Percentiles rank a stretch among this genome's conserved stretches.
phyloP scores from a whole-genome alignment of 1,284 basidiomycete species.

The Cystobasidium pallidum region DNA sequence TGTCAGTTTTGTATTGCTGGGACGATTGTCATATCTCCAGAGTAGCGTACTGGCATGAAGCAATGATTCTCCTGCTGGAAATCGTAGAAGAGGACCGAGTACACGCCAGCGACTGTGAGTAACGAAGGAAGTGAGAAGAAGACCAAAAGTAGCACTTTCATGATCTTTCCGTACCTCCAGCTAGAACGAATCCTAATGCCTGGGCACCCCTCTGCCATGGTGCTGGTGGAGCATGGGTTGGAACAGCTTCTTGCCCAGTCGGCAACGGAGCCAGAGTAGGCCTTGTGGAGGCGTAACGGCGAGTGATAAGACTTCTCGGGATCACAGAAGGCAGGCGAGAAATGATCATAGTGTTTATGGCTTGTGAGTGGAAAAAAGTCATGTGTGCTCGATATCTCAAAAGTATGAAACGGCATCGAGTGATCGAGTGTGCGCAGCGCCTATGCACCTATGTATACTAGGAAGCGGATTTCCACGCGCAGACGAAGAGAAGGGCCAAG shows the following conservation, averaged over 20 bases:
- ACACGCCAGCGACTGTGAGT: conserved; percentile 42
- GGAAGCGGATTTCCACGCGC: no score
- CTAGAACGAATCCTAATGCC: conserved; percentile 29
- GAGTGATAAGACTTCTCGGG: neutral
- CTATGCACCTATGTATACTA: no score
- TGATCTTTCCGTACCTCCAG: conserved; percentile 14
- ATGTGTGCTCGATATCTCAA: neutral
- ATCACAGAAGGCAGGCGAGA: neutral
- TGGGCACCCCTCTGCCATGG: conserved; percentile 34
- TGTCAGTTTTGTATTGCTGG: neutral
- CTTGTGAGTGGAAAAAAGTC: neutral
- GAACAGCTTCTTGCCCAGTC: conserved; percentile 14
- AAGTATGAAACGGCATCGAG: no score
- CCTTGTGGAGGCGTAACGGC: neutral
- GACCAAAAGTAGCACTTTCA: neutral
- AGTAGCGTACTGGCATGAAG: conserved; percentile 49
- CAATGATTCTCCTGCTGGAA: conserved; percentile 50
- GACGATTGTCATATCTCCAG: neutral
- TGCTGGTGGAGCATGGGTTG: conserved; percentile 30
- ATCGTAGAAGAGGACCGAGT: conserved; percentile 51
- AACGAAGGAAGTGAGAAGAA: neutral
- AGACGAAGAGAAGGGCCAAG: no score
- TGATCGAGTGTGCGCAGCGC: no score
- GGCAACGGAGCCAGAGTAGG: conserved; percentile 12
- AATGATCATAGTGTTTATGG: neutral